Evolutionary conservation across 2,329 filamentous ascomycete species (phyloP), one percentile per base, ranked within the genome.

Genomic region (Aspergillus pseudonomiae): DNA sequence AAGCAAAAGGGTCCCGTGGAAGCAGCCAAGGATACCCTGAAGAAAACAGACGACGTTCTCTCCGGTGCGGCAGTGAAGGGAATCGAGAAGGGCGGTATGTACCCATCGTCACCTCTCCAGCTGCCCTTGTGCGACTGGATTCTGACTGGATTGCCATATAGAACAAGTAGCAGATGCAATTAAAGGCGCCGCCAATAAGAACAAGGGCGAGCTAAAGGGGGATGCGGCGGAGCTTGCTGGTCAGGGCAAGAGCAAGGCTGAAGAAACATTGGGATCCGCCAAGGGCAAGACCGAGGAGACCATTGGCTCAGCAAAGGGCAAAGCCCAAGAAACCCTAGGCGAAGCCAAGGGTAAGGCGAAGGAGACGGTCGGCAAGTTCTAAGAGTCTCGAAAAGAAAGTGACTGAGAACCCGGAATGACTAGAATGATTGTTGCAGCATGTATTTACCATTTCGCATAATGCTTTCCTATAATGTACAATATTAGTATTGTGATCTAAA

Each of bases 51-150:
- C 74, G 79, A 83, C 65, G 80, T 80, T 26, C 81, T 88, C 41
- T 83, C 85, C 0, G 80, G 86, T 73, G 83, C 78, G 30, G 83
- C 84, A 12, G 84, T 89, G 26, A 85, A 86, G 77, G 87, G 87
- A 53, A 88, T 89, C 65, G 84, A 90, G 77, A 86, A 82, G 69
- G 85, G 85, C 64, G 82, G 87, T 89, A 84, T 63, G 86, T 74
- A 41, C 12, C 41, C 3, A 19, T 16, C 34, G 26, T 28, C 19
- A 26, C n/a, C 36, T 36, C 34, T 59, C 32, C 12, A 21, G 28
- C 19, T 64, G 63, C 60, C 45, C 11, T 21, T 24, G 1, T 19
- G 14, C 9, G 16, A 4, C 10, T 32, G 1, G 21, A 12, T 34
- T n/a, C 28, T 52, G n/a, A 52, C 19, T 34, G 10, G 1, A 1